Evolutionary conservation across 129 eudicot genomes (phyloP).

Genomic region (sunflower (Helianthus annuus)): DNA sequence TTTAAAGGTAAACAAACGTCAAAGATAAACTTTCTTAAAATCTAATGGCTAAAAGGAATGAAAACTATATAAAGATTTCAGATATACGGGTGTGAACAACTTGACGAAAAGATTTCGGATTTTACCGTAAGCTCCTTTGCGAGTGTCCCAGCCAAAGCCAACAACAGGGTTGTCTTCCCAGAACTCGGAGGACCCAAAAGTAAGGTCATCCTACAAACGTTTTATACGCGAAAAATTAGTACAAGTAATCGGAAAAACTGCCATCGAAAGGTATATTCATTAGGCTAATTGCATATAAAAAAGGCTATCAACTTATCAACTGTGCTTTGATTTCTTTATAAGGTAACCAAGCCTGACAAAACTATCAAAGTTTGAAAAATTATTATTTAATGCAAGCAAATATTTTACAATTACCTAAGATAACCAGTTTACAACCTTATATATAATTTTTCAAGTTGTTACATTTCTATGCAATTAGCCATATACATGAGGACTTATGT

Average conservation of each 20-base stretch:
- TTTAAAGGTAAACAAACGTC: no score
- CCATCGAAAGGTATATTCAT: not conserved
- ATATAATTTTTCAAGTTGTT: not conserved
- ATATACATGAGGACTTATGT: conserved; percentile 1
- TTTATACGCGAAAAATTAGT: not conserved
- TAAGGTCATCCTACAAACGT: conserved; percentile 68
- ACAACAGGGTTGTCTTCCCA: conserved; percentile 76
- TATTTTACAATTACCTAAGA: not conserved
- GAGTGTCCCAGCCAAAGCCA: conserved; percentile 78
- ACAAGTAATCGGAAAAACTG: conserved; percentile 7
- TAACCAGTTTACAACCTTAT: not conserved
- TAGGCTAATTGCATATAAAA: not conserved
- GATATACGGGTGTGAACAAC: no score
- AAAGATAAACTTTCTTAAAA: no score
- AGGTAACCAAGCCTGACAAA: not conserved
- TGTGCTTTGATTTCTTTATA: not conserved
- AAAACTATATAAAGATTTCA: no score
- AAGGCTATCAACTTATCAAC: not conserved
- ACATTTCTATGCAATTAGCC: not conserved
- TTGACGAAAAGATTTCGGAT: no score
- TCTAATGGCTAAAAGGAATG: no score
- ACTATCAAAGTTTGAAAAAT: not conserved
- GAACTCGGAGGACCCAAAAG: conserved; percentile 96
- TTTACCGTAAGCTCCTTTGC: conserved; percentile 53
- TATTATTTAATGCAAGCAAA: no score